Conservation (phyloP, 1,284 basidiomycete species). For the Puccinia hordei region DNA sequence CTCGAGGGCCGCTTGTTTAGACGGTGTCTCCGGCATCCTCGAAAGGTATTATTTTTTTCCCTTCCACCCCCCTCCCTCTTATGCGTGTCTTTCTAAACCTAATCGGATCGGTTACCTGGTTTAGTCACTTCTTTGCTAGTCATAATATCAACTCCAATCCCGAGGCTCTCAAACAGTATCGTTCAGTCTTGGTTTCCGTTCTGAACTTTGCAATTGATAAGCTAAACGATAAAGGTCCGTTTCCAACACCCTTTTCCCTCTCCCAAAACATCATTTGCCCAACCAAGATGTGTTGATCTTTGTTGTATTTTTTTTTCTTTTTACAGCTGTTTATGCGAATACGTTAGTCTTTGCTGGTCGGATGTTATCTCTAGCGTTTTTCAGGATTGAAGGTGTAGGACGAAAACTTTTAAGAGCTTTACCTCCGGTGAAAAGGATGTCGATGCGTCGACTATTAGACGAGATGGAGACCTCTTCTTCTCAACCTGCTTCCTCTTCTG, state of each 20-base stretch:
- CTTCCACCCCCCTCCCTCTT: too few species aligned
- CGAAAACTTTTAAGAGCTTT: conserved; percentile 63
- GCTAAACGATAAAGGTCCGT: conserved; percentile 63
- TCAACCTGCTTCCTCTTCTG: too few species aligned
- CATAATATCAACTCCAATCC: conserved; percentile 58
- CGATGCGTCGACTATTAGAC: conserved; percentile 59
- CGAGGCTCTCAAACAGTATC: conserved; percentile 58
- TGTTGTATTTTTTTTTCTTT: too few species aligned
- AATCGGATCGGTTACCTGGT: neutral
- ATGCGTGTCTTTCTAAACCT: neutral
- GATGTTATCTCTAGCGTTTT: conserved; percentile 64
- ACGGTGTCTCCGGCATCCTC: conserved; percentile 61
- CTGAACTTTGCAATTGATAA: conserved; percentile 63
- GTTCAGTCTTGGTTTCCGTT: conserved; percentile 60
- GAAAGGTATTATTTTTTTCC: conserved; percentile 61
- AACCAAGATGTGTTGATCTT: too few species aligned
- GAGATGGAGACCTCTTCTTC: conserved; percentile 54
- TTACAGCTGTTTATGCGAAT: conserved; percentile 62
- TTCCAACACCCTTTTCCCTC: neutral
- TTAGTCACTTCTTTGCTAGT: conserved; percentile 60
- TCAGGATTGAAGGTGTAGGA: conserved; percentile 63
- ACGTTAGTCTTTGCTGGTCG: conserved; percentile 63
- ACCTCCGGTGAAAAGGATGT: conserved; percentile 61
- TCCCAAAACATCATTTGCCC: too few species aligned
- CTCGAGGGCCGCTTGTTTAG: conserved; percentile 62